Evolutionary conservation across 176 grass and related monocot species (phyloP).

Genomic region (barley (Hordeum vulgare)): MorexV3_pseudomolecules_assembly NC_058520.1:564906838-564907337

Average conservation of each 20-base stretch:
- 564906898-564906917: neutral
- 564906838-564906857: neutral
- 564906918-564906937: neutral
- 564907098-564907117: conserved; percentile 76
- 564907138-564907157: conserved; percentile 94
- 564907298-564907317: neutral
- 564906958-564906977: neutral
- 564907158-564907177: conserved; percentile 59
- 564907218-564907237: conserved; percentile 63
- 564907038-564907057: conserved; percentile 16
- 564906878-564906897: too few species aligned
- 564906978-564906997: neutral
- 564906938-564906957: neutral
- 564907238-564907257: neutral
- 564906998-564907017: neutral
- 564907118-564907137: conserved; percentile 86
- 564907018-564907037: neutral
- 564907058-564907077: conserved; percentile 95
- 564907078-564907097: conserved; percentile 69
- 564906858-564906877: too few species aligned
- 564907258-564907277: neutral
- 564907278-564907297: neutral
- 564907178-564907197: conserved; percentile 72
- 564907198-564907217: conserved; percentile 94
- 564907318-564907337: neutral